A percentile compares a stretch with the other conserved stretches of the same genome.
phyloP scores from a whole-genome alignment of 768 basidiomycete genomes.

The Dendrothele bispora region DNA sequence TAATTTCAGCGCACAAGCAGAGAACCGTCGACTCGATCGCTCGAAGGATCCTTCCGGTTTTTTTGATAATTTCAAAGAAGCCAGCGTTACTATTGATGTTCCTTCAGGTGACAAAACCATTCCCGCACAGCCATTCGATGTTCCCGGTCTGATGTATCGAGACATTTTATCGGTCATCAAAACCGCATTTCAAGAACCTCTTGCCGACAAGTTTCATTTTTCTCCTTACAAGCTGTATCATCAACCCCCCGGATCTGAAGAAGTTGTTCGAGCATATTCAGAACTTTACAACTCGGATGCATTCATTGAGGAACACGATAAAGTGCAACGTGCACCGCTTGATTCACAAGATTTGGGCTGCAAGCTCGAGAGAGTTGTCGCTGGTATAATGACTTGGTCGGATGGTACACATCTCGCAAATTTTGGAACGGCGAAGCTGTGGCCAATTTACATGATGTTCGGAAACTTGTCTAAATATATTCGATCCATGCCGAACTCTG shows the following conservation, averaged over 20 bases:
- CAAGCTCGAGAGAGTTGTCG: constrained; percentile 11
- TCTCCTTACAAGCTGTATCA: constrained; percentile 22
- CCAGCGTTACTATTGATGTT: constrained; percentile 24
- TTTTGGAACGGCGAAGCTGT: constrained; percentile 16
- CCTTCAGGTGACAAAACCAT: constrained; percentile 19
- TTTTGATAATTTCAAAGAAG: constrained; percentile 12
- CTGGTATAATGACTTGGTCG: constrained; percentile 24
- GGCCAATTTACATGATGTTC: constrained; percentile 40
- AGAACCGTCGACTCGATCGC: constrained; percentile 17
- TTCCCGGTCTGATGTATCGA: constrained; percentile 26
- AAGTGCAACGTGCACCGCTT: constrained; percentile 13
- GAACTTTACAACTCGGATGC: constrained; percentile 21
- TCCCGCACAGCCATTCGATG: constrained; percentile 17
- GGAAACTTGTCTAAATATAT: constrained; percentile 39
- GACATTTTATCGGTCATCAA: constrained; percentile 23
- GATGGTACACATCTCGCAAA: constrained; percentile 21
- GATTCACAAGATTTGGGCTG: constrained; percentile 28
- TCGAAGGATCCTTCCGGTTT: constrained; percentile 3
- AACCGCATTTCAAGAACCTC: constrained; percentile 15
- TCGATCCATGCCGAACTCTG: constrained; percentile 23
- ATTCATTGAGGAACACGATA: constrained; percentile 16
- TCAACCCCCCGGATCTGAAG: not conserved
- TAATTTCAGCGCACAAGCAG: constrained; percentile 16
- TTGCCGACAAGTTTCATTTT: constrained; percentile 21
- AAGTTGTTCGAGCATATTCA: constrained; percentile 9